Evolutionary conservation across 2,329 filamentous ascomycete genomes (phyloP).

Genomic region (Penicillium janthinellum): DNA sequence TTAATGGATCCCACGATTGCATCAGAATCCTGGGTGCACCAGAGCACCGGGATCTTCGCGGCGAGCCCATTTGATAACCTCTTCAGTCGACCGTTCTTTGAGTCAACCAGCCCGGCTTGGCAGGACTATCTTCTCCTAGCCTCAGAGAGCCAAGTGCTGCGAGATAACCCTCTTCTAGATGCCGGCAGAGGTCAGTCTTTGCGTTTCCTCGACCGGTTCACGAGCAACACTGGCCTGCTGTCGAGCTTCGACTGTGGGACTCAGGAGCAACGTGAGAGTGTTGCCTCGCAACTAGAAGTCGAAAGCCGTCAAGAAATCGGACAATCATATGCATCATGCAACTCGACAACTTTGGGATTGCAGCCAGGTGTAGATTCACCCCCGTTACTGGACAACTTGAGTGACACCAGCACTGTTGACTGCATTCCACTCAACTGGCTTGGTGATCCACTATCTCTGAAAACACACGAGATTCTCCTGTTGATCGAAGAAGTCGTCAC

Average conservation of each 20-base stretch:
- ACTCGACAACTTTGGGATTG: not conserved
- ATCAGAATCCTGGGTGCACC: not conserved
- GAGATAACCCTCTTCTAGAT: constrained; percentile 2
- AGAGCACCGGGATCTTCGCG: constrained; percentile 1
- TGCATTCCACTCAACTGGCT: constrained; percentile 24
- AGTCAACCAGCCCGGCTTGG: constrained; percentile 12
- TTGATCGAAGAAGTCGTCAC: constrained; percentile 39
- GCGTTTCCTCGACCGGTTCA: constrained; percentile 40
- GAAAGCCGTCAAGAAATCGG: not conserved
- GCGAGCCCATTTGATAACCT: constrained; percentile 5
- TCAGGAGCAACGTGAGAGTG: constrained; percentile 32
- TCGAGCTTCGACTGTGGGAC: constrained; percentile 43
- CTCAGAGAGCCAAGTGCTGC: constrained; percentile 4
- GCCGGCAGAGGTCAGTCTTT: constrained; percentile 20
- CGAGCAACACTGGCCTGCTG: constrained; percentile 40
- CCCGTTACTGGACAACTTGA: constrained; percentile 6
- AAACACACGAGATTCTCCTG: constrained; percentile 41
- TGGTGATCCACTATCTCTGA: constrained; percentile 38
- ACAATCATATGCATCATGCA: not conserved
- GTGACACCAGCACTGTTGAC: constrained; percentile 5
- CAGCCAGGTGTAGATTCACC: constrained; percentile 2
- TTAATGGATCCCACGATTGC: not conserved
- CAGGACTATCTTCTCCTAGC: constrained; percentile 12
- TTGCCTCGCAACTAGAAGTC: constrained; percentile 11
- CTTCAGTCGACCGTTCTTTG: not conserved